Evolutionary conservation across 352 stramenopile genomes (phyloP), one percentile per base, ranked within the genome.

Genomic region (Pythium dissotocum): DNA sequence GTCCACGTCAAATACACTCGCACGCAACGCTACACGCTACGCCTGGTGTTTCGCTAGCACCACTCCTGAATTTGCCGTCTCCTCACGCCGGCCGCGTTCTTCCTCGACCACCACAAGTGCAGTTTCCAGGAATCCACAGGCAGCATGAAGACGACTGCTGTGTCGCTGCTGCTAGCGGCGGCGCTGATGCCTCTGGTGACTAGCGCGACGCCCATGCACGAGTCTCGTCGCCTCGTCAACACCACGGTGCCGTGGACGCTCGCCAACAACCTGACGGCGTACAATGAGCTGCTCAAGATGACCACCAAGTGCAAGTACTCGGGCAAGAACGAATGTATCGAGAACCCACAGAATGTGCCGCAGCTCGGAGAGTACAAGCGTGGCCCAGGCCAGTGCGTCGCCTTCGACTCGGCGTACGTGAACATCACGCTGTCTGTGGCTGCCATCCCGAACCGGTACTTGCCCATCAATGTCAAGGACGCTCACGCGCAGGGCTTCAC

Each of bases 291-390:
- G 53, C 60, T 79, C 12, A 64, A 83, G 49, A 73, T 87, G 40
- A 68, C 88, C 6, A 86, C 82, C 52, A 81, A 70, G 26, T 94
- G 86, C 66, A 86, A 78, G 64, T 91, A 90, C 73, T 91, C 86
- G 16, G 77, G 78, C 42, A 77, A 63, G 26, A 73, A 82, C 24
- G 69, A 87, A 21, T 94, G 86, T 61, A 53, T 94, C 28, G 58
- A 86, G 35, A 76, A 90, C 49, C 78, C 83, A 16, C 82, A 72
- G 30, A 66, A 53, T 10, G 72, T 90, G 21, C 72, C 79, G 0
- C 75, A 80, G 12, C 64, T 94, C 13, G 84, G 83, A 6, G 65
- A 72, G 6, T 92, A 90, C 59, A 77, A 76, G 63, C 79, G 82
- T 30, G 77, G 72, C 1, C 65, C 56, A 6, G 79, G 80, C 10